A percentile compares a stretch with the other conserved stretches of the same genome.
These are phyloP conservation scores for Aphanocladium album DNA, from an alignment of 2,329 filamentous ascomycete species.

Conservation along the genomic window DNA sequence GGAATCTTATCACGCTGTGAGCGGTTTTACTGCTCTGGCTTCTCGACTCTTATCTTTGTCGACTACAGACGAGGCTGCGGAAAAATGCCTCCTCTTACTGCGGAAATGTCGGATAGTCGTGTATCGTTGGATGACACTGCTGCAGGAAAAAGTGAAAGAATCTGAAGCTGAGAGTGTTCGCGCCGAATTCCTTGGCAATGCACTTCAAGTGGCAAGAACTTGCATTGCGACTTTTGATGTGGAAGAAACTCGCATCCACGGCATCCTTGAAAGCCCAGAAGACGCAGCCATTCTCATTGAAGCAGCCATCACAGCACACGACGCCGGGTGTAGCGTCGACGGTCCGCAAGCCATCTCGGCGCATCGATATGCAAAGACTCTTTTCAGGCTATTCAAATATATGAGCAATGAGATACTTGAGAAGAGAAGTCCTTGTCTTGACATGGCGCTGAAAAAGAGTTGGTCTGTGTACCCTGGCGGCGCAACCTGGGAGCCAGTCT, in stretches of 20 bases:
- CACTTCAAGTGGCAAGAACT: not conserved
- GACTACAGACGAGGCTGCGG: too few species aligned
- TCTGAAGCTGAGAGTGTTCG: not conserved
- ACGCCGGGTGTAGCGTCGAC: not conserved
- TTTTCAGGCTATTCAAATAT: not conserved
- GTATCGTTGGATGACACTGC: not conserved
- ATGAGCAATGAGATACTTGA: not conserved
- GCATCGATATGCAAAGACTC: not conserved
- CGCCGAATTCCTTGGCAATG: not conserved
- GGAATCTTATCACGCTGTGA: not conserved
- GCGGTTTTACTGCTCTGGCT: not conserved
- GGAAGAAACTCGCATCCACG: not conserved
- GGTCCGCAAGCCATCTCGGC: not conserved
- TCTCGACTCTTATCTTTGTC: not conserved
- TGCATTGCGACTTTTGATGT: conserved; percentile 4
- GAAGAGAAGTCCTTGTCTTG: not conserved
- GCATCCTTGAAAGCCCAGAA: not conserved
- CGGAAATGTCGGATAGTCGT: not conserved
- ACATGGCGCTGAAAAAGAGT: not conserved
- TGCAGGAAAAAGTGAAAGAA: conserved; percentile 9
- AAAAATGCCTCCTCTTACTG: not conserved
- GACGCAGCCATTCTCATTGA: not conserved
- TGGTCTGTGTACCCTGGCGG: conserved; percentile 3
- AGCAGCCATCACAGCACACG: not conserved
- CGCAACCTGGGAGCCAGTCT: not conserved